Conservation (phyloP, 208 protist species). For the Acanthamoeba sp. region DNA sequence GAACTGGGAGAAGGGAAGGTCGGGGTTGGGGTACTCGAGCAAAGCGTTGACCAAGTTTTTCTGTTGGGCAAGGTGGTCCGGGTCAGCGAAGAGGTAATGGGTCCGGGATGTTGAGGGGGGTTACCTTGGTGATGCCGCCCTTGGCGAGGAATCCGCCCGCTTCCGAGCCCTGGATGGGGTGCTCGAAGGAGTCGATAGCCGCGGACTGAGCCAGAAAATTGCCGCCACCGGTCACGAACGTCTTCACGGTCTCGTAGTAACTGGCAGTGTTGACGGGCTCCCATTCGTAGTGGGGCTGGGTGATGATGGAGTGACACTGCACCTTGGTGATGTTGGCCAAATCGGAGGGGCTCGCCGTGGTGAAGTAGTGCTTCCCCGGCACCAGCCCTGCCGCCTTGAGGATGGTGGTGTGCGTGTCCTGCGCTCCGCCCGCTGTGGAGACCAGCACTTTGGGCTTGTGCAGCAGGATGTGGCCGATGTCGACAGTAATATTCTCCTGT, state of each 20-base stretch:
- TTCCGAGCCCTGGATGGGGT: background rate
- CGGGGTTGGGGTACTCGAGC: background rate
- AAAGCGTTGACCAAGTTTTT: background rate
- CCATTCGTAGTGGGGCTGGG: constrained; percentile 32
- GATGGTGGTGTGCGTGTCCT: background rate
- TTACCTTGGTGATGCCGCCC: background rate
- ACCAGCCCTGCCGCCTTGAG: background rate
- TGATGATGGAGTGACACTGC: constrained; percentile 13
- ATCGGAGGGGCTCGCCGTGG: background rate
- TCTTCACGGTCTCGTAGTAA: constrained; percentile 7
- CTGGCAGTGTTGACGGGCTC: background rate
- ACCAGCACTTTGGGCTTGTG: constrained; percentile 28
- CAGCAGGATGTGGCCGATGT: background rate
- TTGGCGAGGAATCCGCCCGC: background rate
- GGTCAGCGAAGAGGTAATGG: too few species aligned
- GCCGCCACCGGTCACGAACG: background rate
- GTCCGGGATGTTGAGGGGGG: too few species aligned
- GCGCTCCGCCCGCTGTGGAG: background rate
- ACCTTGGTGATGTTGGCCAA: background rate
- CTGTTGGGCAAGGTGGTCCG: background rate
- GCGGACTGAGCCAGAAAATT: constrained; percentile 19
- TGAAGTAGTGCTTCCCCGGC: background rate
- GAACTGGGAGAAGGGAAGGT: constrained; percentile 1
- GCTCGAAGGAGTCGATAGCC: constrained; percentile 13
- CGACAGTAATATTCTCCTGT: background rate